Percentiles rank a stretch among this genome's conserved stretches.
Conservation (phyloP, 352 stramenopile species). For the Pythium utonaiense region DNA sequence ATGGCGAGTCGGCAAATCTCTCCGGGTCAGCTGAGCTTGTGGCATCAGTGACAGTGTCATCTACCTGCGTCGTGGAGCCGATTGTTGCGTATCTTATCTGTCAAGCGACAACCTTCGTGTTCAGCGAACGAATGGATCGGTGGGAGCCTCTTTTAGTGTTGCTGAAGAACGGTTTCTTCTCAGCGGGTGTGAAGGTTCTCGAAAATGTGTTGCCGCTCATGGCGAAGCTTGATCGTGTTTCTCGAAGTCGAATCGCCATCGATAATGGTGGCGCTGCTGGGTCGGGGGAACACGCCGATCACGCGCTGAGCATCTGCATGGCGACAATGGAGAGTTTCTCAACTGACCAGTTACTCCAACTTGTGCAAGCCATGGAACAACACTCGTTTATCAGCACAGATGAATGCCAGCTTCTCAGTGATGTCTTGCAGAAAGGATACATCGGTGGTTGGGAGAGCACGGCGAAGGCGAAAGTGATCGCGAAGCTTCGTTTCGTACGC, state of each 20-base stretch:
- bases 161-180: constrained; percentile 59
- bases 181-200: constrained; percentile 62
- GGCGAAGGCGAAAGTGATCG: constrained; percentile 59
- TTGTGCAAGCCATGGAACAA: constrained; percentile 51
- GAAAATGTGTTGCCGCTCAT: constrained; percentile 72
- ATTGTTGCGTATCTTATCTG: constrained; percentile 87
- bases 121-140: constrained; percentile 67
- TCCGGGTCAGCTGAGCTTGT: constrained; percentile 20
- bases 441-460: constrained; percentile 75
- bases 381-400: constrained; percentile 78
- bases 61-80: constrained; percentile 63
- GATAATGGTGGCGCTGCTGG: not conserved
- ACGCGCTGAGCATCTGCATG: constrained; percentile 68
- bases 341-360: constrained; percentile 56
- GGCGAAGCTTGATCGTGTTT: constrained; percentile 43
- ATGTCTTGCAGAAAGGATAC: constrained; percentile 77
- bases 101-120: constrained; percentile 76
- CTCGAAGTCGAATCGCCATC: not conserved
- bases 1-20: constrained; percentile 13
- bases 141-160: constrained; percentile 79
- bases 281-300: constrained; percentile 27
- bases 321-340: constrained; percentile 63
- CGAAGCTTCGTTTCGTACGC: constrained; percentile 69
- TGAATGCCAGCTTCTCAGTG: constrained; percentile 66
- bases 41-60: constrained; percentile 31